Percentiles rank a stretch among this genome's conserved stretches.
Evolutionary conservation across 2,329 filamentous ascomycete species (phyloP).

Genomic region (Alternaria arborescens): DNA sequence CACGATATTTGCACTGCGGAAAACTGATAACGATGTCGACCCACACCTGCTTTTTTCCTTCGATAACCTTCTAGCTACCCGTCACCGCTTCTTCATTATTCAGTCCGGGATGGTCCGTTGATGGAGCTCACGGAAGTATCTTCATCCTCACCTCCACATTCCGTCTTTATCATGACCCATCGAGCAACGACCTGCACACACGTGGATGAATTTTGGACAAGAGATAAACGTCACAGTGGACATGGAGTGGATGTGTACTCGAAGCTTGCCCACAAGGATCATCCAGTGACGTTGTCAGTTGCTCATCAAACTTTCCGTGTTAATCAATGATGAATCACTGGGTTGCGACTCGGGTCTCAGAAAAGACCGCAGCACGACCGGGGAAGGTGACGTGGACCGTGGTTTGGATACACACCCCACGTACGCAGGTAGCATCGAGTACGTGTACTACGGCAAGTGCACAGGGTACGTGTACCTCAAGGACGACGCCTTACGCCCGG

Average conservation of each 20-base stretch:
- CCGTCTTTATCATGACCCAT: not conserved
- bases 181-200: not conserved
- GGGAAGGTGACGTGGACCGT: slow-evolving; percentile 20
- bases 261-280: not conserved
- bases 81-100: slow-evolving; percentile 1
- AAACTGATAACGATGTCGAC: not conserved
- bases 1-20: not conserved
- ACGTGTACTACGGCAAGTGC: slow-evolving; percentile 3
- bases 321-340: not conserved
- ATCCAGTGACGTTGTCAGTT: not conserved
- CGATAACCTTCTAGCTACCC: not conserved
- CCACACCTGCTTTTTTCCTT: slow-evolving; percentile 4
- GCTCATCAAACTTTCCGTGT: slow-evolving; percentile 4
- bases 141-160: slow-evolving; percentile 2
- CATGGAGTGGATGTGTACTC: not conserved
- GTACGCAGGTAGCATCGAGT: slow-evolving; percentile 5
- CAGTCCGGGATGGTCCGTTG: not conserved
- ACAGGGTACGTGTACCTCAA: not conserved
- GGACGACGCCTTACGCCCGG: not conserved
- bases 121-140: not conserved
- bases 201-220: not conserved
- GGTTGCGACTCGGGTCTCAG: slow-evolving; percentile 8
- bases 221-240: not conserved
- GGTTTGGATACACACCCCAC: slow-evolving; percentile 14
- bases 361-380: slow-evolving; percentile 16